Conservation (phyloP, 2,329 filamentous ascomycete genomes). For the Cucurbitaria berberidis region DNA sequence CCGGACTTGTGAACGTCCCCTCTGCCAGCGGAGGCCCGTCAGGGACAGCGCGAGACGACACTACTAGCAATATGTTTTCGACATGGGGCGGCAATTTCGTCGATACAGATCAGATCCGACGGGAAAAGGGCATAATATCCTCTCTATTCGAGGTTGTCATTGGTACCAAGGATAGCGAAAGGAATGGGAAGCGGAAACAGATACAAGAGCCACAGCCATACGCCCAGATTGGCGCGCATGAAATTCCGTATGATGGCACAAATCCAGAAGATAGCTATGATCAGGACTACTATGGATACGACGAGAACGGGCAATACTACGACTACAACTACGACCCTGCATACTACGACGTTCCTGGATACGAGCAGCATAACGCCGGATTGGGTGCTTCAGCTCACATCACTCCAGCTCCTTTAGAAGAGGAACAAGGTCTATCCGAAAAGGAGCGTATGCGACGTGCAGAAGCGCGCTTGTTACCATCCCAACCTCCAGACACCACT, state of each 20-base stretch:
- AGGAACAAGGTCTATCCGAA: conserved; percentile 72
- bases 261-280: conserved; percentile 28
- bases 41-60: conserved; percentile 41
- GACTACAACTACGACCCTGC: conserved; percentile 41
- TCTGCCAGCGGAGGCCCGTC: conserved; percentile 52
- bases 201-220: conserved; percentile 17
- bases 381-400: conserved; percentile 55
- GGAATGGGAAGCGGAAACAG: conserved; percentile 55
- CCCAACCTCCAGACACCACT: conserved; percentile 67
- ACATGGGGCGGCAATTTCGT: conserved; percentile 73
- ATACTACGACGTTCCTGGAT: conserved; percentile 39
- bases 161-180: conserved; percentile 78
- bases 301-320: conserved; percentile 41
- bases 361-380: conserved; percentile 35
- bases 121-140: conserved; percentile 90
- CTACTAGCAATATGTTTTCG: conserved; percentile 55
- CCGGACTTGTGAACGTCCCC: conserved; percentile 58
- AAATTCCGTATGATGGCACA: conserved; percentile 25
- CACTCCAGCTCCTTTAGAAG: conserved; percentile 61
- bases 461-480: conserved; percentile 81
- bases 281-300: conserved; percentile 39
- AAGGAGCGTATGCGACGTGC: conserved; percentile 81
- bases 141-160: conserved; percentile 86
- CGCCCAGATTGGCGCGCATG: conserved; percentile 24
- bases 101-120: conserved; percentile 83